These are phyloP conservation scores for Malus hybrid DNA, from an alignment of 331 rosid species.

Conservation along the genomic window DNA sequence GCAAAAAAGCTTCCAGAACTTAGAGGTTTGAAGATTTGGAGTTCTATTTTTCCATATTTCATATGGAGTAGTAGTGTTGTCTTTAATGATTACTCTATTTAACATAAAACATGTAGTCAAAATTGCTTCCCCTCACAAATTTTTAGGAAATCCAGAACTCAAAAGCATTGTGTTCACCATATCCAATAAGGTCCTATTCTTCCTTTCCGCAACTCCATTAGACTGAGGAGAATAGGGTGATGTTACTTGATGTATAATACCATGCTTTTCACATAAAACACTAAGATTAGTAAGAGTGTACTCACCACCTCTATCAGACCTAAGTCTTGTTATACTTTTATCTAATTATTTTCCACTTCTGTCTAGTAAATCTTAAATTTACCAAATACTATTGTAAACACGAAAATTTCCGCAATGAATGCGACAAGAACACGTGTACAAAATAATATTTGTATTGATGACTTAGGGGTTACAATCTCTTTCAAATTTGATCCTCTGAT, in stretches of 20 bases:
- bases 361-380: no score
- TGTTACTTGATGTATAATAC: background rate
- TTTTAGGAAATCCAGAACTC: background rate
- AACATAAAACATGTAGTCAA: background rate
- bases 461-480: no score
- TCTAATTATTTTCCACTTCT: background rate
- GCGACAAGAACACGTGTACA: no score
- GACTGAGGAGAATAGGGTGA: background rate
- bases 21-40: background rate
- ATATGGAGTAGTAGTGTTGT: background rate
- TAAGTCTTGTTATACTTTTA: background rate
- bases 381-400: no score
- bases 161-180: background rate
- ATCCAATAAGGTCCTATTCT: background rate
- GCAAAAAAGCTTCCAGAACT: no score
- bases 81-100: background rate
- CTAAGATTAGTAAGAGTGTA: background rate
- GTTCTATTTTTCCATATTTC: background rate
- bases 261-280: background rate
- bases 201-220: background rate
- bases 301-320: background rate
- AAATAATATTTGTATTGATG: no score
- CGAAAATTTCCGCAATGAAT: no score
- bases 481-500: no score
- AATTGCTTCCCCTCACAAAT: background rate